Evolutionary conservation across 306 rosid species (phyloP), one percentile per base, ranked within the genome.

Genomic region (Vigna radiata): DNA sequence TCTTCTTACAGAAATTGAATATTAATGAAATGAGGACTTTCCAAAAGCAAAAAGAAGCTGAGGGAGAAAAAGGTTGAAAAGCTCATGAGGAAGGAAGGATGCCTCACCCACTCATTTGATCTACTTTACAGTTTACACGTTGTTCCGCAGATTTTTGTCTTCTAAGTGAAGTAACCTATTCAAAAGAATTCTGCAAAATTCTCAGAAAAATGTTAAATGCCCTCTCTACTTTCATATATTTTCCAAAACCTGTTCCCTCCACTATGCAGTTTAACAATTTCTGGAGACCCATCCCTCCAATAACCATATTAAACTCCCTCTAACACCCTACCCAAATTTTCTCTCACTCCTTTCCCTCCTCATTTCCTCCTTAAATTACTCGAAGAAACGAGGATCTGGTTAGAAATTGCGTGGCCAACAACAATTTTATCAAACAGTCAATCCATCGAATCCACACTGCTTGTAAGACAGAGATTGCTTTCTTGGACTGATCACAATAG

Each of bases 391-490:
- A 87, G 81, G 55, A 75, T 41, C 33, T 46, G 48, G 43, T 17
- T 52, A 68, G 73, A 83, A 58, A 37, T 48, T 18, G 50, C 48
- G 62, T 43, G 55, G 18, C 60, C 18, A 53, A 17, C 43, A 63
- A 21, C 46, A 46, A 52, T 41, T 27, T 78, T 52, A 50, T 87
- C 80, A 95, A 48, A 95, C 98, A 60, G 85, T 92, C 69, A 96
- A 81, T 66, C 99, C 97, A 81, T 95, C 96, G 72, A 92, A 92
- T 52, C 98, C 98, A 84, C 98, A 95, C 79, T 86, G 97, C 90
- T 92, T 90, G 86, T 87, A 83, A 48, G 92, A 89, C 14, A 95
- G 91, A 70, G 96, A 85, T 78, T 92, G 97, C 85, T 95, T 92
- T 87, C 87, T 95, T 86, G 97, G 98, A 88, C 98, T 95, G 72